Conservation (phyloP, 306 rosid species). For the Cyamopsis tetragonoloba region DNA sequence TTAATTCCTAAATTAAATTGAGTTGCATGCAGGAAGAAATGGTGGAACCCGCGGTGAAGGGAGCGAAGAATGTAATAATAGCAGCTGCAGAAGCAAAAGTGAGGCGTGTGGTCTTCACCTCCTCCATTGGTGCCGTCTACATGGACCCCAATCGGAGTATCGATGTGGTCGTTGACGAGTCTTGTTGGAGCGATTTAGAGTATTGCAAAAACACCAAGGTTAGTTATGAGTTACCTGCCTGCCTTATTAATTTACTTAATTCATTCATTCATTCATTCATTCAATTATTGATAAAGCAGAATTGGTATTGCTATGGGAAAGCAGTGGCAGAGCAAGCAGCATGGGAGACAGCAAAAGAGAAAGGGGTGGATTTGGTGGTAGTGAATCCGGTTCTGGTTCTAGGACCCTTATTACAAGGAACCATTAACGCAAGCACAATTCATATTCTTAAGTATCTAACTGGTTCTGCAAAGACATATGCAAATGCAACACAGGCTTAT, state of each 20-base stretch:
- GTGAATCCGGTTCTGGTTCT: conserved; percentile 86
- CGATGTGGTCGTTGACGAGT: conserved; percentile 76
- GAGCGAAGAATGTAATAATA: conserved; percentile 69
- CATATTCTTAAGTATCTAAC: conserved; percentile 82
- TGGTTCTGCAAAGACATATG: conserved; percentile 89
- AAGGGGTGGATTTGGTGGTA: conserved; percentile 71
- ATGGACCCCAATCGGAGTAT: conserved; percentile 76
- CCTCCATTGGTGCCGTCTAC: conserved; percentile 85
- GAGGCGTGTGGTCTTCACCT: conserved; percentile 85
- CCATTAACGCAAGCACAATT: conserved; percentile 76
- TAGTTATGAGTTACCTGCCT: no score
- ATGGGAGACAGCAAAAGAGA: conserved; percentile 66
- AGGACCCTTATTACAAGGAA: conserved; percentile 77
- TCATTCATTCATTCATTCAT: no score
- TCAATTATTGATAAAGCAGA: conserved; percentile 44
- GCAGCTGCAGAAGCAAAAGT: conserved; percentile 76
- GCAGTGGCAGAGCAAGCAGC: conserved; percentile 92
- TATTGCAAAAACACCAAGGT: conserved; percentile 90
- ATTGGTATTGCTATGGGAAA: conserved; percentile 93
- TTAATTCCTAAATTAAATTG: no score
- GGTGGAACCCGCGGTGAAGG: conserved; percentile 81
- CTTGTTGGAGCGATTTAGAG: conserved; percentile 90
- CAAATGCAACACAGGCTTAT: conserved; percentile 83
- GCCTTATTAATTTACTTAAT: no score
- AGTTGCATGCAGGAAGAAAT: conserved; percentile 51